A percentile compares a stretch with the other conserved stretches of the same genome.
Evolutionary conservation across 2,329 filamentous ascomycete species (phyloP).

Genomic region (Dothistroma pini): DNA sequence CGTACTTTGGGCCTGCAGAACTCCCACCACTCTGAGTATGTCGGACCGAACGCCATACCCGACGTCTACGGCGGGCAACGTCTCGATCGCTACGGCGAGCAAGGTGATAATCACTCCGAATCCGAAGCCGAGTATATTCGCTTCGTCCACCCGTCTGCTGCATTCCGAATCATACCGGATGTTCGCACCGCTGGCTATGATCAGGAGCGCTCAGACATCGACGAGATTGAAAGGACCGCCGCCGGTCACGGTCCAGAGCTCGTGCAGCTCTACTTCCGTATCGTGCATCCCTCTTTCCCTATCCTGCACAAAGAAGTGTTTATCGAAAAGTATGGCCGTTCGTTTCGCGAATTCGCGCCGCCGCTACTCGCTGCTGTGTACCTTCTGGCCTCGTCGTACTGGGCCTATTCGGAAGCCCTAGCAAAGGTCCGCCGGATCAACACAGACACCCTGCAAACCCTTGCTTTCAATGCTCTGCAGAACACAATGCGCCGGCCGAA

Average conservation of each 20-base stretch:
- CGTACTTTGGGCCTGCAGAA: conserved; percentile 50
- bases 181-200: conserved; percentile 24
- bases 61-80: conserved; percentile 17
- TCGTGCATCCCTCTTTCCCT: conserved; percentile 57
- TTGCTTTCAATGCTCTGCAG: conserved; percentile 38
- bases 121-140: conserved; percentile 44
- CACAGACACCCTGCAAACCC: conserved; percentile 31
- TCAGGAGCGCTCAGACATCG: conserved; percentile 48
- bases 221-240: conserved; percentile 68
- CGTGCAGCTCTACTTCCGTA: conserved; percentile 69
- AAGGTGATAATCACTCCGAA: not conserved
- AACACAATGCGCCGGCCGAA: conserved; percentile 40
- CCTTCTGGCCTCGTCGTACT: conserved; percentile 60
- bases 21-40: conserved; percentile 28
- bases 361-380: conserved; percentile 60
- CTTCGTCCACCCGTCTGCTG: conserved; percentile 70
- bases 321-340: conserved; percentile 57
- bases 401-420: conserved; percentile 55
- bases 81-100: not conserved
- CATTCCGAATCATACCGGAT: conserved; percentile 67
- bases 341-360: conserved; percentile 57
- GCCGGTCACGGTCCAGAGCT: conserved; percentile 66
- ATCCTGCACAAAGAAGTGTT: conserved; percentile 60
- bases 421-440: conserved; percentile 45
- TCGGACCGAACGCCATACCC: conserved; percentile 27